Conservation (phyloP, 805 yeast genomes). For the Candida multigemmis region DNA sequence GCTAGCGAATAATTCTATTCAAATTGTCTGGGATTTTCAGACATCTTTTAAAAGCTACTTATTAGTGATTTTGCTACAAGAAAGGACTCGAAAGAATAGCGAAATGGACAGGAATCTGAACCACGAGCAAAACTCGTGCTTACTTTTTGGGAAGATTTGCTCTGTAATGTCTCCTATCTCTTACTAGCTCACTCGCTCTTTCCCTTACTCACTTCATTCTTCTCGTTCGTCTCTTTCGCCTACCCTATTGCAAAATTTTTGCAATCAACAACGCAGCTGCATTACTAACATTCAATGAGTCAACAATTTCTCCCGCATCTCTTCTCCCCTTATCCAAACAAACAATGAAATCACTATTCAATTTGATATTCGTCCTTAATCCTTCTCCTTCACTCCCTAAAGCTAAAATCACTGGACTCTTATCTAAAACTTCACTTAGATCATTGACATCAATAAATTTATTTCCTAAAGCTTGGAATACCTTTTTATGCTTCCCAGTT, state of each 20-base stretch:
- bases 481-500: slow-evolving; percentile 15
- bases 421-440: slow-evolving; percentile 32
- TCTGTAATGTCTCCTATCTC: background rate
- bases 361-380: slow-evolving; percentile 54
- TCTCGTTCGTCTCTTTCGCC: background rate
- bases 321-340: slow-evolving; percentile 25
- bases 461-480: slow-evolving; percentile 16
- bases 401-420: slow-evolving; percentile 58
- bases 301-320: slow-evolving; percentile 35
- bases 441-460: slow-evolving; percentile 32
- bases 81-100: slow-evolving; percentile 1
- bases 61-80: background rate
- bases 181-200: background rate
- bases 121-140: too few relatives aligned
- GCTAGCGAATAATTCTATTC: too few relatives aligned
- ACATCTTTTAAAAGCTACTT: too few relatives aligned
- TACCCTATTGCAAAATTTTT: slow-evolving; percentile 2
- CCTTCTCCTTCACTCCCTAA: slow-evolving; percentile 87
- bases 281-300: slow-evolving; percentile 83
- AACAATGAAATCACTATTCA: slow-evolving; percentile 46
- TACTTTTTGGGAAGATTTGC: too few relatives aligned
- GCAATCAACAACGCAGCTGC: slow-evolving; percentile 66
- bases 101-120: too few relatives aligned
- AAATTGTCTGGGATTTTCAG: too few relatives aligned
- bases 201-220: background rate